phyloP scores from a whole-genome alignment of 257 asterid species.

The Nicotiana tomentosiformis region DNA sequence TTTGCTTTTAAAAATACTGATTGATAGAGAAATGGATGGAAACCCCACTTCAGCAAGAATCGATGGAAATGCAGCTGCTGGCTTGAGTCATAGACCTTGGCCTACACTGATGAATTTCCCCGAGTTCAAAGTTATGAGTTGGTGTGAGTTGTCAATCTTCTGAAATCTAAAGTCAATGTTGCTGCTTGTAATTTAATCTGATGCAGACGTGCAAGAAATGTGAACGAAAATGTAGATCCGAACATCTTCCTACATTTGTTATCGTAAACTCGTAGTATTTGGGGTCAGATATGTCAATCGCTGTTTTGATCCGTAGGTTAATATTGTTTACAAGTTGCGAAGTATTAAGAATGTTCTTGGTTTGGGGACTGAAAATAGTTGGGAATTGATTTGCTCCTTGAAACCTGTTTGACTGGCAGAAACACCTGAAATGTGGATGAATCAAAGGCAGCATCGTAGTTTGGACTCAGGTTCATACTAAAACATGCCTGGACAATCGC shows the following conservation, averaged over 20 bases:
- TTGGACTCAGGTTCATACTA: slow-evolving; percentile 67
- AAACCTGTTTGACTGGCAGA: slow-evolving; percentile 46
- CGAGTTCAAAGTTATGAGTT: neutral
- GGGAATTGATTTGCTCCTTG: neutral
- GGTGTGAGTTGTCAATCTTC: neutral
- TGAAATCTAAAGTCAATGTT: neutral
- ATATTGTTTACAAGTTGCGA: neutral
- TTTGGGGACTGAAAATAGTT: neutral
- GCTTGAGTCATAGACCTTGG: neutral
- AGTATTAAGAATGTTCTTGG: neutral
- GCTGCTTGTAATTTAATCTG: neutral
- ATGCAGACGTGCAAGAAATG: neutral
- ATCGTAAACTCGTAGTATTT: neutral
- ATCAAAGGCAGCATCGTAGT: slow-evolving; percentile 49
- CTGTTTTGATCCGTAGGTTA: neutral
- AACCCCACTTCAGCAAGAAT: neutral
- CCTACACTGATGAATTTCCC: neutral
- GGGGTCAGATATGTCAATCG: neutral
- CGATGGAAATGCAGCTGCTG: neutral
- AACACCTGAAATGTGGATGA: slow-evolving; percentile 90
- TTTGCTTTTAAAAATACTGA: neutral
- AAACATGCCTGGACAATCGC: slow-evolving; percentile 77
- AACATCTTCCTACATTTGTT: neutral
- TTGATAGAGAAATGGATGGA: neutral
- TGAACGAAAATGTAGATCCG: neutral